These are phyloP conservation scores for Pythium periplocum DNA, from an alignment of 352 stramenopile genomes.

Conservation along the genomic window DNA sequence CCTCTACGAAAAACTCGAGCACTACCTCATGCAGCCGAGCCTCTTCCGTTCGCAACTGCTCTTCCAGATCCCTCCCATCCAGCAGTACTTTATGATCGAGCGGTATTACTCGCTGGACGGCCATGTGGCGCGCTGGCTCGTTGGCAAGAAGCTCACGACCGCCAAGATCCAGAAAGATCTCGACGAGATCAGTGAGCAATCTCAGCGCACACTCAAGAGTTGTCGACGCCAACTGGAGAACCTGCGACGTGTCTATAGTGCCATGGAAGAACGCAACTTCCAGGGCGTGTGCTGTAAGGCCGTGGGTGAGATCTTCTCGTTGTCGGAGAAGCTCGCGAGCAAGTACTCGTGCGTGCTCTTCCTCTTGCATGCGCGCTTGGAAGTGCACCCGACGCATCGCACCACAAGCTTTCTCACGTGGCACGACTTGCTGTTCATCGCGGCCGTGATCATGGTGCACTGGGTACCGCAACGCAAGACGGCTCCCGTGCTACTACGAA, in stretches of 20 bases:
- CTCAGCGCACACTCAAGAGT: slow-evolving; percentile 61
- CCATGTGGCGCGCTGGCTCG: slow-evolving; percentile 60
- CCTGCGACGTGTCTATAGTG: slow-evolving; percentile 62
- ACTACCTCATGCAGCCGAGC: slow-evolving; percentile 74
- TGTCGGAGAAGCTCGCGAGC: slow-evolving; percentile 67
- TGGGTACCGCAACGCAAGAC: slow-evolving; percentile 60
- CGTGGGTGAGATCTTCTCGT: slow-evolving; percentile 55
- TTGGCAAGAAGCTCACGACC: slow-evolving; percentile 72
- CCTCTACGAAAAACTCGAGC: slow-evolving; percentile 79
- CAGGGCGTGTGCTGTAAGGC: slow-evolving; percentile 38
- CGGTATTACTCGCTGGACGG: slow-evolving; percentile 76
- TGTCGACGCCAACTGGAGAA: slow-evolving; percentile 79
- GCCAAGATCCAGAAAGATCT: slow-evolving; percentile 82
- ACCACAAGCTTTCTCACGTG: slow-evolving; percentile 54
- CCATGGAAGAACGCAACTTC: slow-evolving; percentile 79
- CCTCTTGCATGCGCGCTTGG: slow-evolving; percentile 66
- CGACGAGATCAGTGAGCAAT: slow-evolving; percentile 74
- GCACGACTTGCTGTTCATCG: slow-evolving; percentile 65
- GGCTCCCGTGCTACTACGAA: slow-evolving; percentile 26
- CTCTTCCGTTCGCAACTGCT: slow-evolving; percentile 76
- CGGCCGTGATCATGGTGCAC: slow-evolving; percentile 66
- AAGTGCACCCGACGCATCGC: slow-evolving; percentile 61
- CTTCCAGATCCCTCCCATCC: slow-evolving; percentile 70
- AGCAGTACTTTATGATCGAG: slow-evolving; percentile 81
- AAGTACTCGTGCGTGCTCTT: slow-evolving; percentile 83